Evolutionary conservation across 1,284 basidiomycete species (phyloP).

Genomic region (Pyrrhoderma lamaoense): DNA sequence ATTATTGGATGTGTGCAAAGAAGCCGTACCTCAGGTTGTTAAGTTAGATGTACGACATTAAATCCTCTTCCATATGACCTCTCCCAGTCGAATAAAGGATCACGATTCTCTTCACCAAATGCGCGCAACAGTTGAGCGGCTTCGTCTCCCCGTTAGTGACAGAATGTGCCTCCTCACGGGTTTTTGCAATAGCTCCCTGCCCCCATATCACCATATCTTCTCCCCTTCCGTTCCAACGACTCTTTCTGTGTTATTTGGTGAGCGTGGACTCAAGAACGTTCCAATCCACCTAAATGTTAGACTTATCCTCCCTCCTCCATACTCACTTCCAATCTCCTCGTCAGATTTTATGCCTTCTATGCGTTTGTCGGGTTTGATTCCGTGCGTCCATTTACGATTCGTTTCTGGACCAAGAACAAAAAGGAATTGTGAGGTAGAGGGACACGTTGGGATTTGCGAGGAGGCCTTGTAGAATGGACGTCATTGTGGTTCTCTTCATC

Average conservation of each 20-base stretch:
- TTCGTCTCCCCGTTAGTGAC: constrained; percentile 48
- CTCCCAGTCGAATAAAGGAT: constrained; percentile 62
- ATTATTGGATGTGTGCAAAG: no score
- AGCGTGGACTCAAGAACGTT: constrained; percentile 43
- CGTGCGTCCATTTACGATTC: constrained; percentile 63
- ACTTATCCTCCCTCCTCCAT: constrained; percentile 62
- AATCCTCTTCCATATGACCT: constrained; percentile 52
- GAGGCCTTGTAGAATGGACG: constrained; percentile 20
- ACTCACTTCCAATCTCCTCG: constrained; percentile 36
- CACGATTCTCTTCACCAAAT: constrained; percentile 66
- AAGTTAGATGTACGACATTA: constrained; percentile 55
- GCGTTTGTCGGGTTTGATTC: constrained; percentile 65
- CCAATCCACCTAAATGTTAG: constrained; percentile 70
- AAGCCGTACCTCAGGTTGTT: no score
- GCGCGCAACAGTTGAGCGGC: constrained; percentile 45
- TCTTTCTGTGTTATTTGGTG: no score
- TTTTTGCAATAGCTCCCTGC: constrained; percentile 60
- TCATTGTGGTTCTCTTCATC: constrained; percentile 18
- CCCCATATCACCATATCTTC: constrained; percentile 43
- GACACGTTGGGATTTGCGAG: constrained; percentile 43
- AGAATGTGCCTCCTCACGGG: constrained; percentile 37
- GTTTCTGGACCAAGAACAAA: constrained; percentile 67
- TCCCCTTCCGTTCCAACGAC: neutral
- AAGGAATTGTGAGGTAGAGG: constrained; percentile 68
- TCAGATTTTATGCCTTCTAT: constrained; percentile 40